Conservation (phyloP, 176 grass and related monocot genomes). For the Cocos nucifera region DNA sequence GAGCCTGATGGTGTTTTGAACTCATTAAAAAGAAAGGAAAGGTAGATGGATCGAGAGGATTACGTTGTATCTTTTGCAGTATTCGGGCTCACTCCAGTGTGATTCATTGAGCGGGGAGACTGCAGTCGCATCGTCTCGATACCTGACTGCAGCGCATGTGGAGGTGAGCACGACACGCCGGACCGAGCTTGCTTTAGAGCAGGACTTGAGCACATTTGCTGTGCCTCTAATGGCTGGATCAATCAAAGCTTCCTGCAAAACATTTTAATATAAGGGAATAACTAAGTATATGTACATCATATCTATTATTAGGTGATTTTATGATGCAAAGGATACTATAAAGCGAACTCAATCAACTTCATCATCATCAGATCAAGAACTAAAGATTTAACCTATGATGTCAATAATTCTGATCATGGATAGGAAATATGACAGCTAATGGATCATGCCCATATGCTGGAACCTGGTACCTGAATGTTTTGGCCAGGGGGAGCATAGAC, state of each 20-base stretch:
- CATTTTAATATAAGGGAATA: too few species aligned
- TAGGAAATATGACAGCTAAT: too few species aligned
- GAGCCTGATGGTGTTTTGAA: too few species aligned
- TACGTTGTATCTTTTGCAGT: conserved; percentile 57
- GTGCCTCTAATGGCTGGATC: conserved; percentile 59
- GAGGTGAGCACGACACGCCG: conserved; percentile 73
- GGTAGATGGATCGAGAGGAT: not conserved
- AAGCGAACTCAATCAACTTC: too few species aligned
- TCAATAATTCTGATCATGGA: too few species aligned
- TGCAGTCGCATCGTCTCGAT: conserved; percentile 40
- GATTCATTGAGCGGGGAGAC: conserved; percentile 52
- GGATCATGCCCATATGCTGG: too few species aligned
- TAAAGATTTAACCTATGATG: too few species aligned
- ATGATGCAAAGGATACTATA: too few species aligned
- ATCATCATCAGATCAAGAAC: too few species aligned
- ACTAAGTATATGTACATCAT: too few species aligned
- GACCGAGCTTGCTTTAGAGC: conserved; percentile 26
- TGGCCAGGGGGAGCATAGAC: conserved; percentile 25
- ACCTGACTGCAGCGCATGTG: conserved; percentile 59
- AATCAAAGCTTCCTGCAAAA: conserved; percentile 34
- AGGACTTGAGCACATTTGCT: conserved; percentile 66
- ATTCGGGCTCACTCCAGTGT: conserved; percentile 67
- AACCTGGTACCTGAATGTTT: conserved; percentile 26
- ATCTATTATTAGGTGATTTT: too few species aligned
- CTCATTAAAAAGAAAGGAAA: too few species aligned